Percentiles rank a stretch among this genome's conserved stretches.
Evolutionary conservation across 495 filamentous ascomycete genomes (phyloP).

Genomic region (Rhizodiscina lignyota): DNA sequence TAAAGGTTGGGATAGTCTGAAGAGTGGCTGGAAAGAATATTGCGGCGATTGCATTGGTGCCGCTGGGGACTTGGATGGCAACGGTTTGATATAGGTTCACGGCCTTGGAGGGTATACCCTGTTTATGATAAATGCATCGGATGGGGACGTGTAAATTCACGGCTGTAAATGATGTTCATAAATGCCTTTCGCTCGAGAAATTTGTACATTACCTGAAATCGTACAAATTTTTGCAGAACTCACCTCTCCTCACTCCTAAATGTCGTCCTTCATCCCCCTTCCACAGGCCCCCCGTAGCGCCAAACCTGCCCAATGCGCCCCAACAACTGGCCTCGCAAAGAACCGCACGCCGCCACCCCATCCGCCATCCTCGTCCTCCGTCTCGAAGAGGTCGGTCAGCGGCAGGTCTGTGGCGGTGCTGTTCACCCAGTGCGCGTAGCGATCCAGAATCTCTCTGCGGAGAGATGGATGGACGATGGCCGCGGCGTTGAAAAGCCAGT

Average conservation of each 20-base stretch:
- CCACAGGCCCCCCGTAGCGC: conserved; percentile 23
- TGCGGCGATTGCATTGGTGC: background rate
- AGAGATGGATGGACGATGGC: conserved; percentile 18
- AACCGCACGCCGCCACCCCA: conserved; percentile 19
- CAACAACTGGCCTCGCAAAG: conserved; percentile 24
- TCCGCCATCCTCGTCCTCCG: conserved; percentile 14
- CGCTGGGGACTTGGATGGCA: no score
- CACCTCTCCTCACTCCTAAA: no score
- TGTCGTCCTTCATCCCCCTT: no score
- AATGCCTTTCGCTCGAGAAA: no score
- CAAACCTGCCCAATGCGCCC: conserved; percentile 25
- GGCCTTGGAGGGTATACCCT: no score
- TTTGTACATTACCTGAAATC: no score
- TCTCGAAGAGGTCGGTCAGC: conserved; percentile 24
- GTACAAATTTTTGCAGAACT: no score
- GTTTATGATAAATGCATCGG: no score
- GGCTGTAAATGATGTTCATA: no score
- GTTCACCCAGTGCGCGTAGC: conserved; percentile 23
- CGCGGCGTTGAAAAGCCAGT: conserved; percentile 27
- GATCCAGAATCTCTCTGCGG: conserved; percentile 17
- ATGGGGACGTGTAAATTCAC: no score
- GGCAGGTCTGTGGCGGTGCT: conserved; percentile 22
- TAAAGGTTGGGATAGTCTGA: background rate
- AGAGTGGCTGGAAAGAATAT: background rate
- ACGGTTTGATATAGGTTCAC: no score